A percentile compares a stretch with the other conserved stretches of the same genome.
Conservation (phyloP, 305 asterid genomes). For the Solanum hybrid region DNA sequence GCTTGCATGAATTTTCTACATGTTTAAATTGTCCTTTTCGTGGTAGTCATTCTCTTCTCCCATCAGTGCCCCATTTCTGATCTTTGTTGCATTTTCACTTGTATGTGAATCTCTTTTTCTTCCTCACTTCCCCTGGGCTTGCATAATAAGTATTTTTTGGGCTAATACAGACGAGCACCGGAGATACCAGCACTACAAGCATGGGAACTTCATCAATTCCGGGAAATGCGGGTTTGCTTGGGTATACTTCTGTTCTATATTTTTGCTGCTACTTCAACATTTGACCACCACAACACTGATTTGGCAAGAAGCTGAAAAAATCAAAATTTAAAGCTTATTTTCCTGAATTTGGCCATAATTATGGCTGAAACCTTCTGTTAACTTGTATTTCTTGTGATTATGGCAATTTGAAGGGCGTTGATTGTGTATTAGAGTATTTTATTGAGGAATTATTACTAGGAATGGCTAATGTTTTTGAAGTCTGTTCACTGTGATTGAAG, state of each 20-base stretch:
- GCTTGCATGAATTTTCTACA: background rate
- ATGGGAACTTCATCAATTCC: slow-evolving; percentile 55
- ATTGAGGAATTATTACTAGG: background rate
- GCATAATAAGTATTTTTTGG: slow-evolving; percentile 16
- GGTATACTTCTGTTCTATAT: slow-evolving; percentile 37
- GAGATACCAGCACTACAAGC: slow-evolving; percentile 48
- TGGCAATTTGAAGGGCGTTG: background rate
- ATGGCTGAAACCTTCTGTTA: background rate
- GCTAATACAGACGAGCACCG: slow-evolving; percentile 42
- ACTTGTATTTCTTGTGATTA: background rate
- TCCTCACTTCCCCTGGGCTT: slow-evolving; percentile 5
- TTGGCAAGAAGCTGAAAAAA: background rate
- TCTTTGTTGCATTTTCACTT: background rate
- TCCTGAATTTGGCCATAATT: background rate
- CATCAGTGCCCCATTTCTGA: background rate
- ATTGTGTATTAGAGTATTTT: background rate
- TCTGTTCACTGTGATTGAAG: background rate
- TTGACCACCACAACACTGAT: background rate
- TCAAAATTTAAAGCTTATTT: background rate
- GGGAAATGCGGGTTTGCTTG: slow-evolving; percentile 94
- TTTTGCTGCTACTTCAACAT: background rate
- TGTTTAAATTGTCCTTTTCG: background rate
- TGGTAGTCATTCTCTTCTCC: background rate
- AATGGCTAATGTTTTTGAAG: background rate
- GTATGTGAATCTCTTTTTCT: background rate